These are phyloP conservation scores for Endotrypanum monterogeii DNA, from an alignment of 208 protist species.

Conservation along the genomic window DNA sequence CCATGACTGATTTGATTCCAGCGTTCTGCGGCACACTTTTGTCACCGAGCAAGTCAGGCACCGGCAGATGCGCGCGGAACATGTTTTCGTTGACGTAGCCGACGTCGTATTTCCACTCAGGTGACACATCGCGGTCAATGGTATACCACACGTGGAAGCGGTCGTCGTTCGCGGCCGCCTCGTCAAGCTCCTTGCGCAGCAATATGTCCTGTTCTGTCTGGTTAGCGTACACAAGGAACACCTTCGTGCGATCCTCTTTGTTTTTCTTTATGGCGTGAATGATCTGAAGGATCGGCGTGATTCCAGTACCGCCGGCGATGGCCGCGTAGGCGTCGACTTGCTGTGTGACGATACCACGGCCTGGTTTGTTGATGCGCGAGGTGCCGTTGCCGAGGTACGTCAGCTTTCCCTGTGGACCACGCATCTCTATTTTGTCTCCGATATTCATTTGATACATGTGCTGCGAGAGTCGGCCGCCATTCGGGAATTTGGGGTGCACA, in stretches of 20 bases:
- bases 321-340: constrained; percentile 62
- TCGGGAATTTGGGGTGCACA: constrained; percentile 82
- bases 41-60: constrained; percentile 31
- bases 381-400: constrained; percentile 74
- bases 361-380: constrained; percentile 34
- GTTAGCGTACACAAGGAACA: constrained; percentile 90
- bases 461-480: constrained; percentile 90
- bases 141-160: constrained; percentile 84
- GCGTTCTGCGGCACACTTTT: constrained; percentile 35
- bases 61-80: constrained; percentile 70
- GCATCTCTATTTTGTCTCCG: constrained; percentile 84
- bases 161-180: constrained; percentile 40
- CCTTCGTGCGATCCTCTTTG: constrained; percentile 72
- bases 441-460: constrained; percentile 84
- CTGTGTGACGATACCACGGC: constrained; percentile 23
- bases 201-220: constrained; percentile 92
- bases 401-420: constrained; percentile 89
- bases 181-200: constrained; percentile 85
- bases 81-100: constrained; percentile 80
- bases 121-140: constrained; percentile 41
- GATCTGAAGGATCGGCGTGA: constrained; percentile 94
- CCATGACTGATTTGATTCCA: constrained; percentile 41
- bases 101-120: constrained; percentile 68
- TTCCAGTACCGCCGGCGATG: constrained; percentile 87
- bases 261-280: constrained; percentile 82